Conservation (phyloP, 1,139 yeast species). For the Hansenula sp. region DNA sequence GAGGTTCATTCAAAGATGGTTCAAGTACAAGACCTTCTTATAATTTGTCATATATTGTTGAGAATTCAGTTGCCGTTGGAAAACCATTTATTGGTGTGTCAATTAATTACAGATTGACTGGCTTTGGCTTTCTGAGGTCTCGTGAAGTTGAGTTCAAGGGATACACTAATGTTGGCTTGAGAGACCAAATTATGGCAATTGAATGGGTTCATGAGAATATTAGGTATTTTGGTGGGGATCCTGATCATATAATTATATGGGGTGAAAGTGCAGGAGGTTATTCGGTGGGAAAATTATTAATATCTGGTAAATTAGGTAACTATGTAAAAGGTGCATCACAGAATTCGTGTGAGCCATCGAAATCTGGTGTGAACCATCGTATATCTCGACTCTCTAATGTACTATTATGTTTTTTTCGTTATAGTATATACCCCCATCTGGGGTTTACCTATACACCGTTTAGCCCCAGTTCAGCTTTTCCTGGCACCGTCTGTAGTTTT, state of each 20-base stretch:
- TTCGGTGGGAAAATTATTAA: slow-evolving; percentile 26
- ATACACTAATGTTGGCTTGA: slow-evolving; percentile 26
- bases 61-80: slow-evolving; percentile 18
- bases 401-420: too few relatives aligned
- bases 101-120: slow-evolving; percentile 31
- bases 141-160: slow-evolving; percentile 15
- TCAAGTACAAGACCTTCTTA: slow-evolving; percentile 27
- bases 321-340: slow-evolving; percentile 24
- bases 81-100: slow-evolving; percentile 31
- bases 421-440: too few relatives aligned
- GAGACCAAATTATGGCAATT: slow-evolving; percentile 31
- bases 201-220: slow-evolving; percentile 33
- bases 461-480: too few relatives aligned
- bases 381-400: too few relatives aligned
- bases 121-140: slow-evolving; percentile 29
- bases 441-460: too few relatives aligned
- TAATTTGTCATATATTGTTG: slow-evolving; percentile 24
- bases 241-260: slow-evolving; percentile 28
- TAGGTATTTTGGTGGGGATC: slow-evolving; percentile 33
- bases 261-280: slow-evolving; percentile 36
- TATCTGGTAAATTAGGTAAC: slow-evolving; percentile 20
- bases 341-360: too few relatives aligned
- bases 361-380: too few relatives aligned
- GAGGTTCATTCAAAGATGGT: slow-evolving; percentile 30
- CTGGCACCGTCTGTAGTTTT: too few relatives aligned